phyloP scores from a whole-genome alignment of 2,329 filamentous ascomycete species.

The Alternaria sp. region DNA sequence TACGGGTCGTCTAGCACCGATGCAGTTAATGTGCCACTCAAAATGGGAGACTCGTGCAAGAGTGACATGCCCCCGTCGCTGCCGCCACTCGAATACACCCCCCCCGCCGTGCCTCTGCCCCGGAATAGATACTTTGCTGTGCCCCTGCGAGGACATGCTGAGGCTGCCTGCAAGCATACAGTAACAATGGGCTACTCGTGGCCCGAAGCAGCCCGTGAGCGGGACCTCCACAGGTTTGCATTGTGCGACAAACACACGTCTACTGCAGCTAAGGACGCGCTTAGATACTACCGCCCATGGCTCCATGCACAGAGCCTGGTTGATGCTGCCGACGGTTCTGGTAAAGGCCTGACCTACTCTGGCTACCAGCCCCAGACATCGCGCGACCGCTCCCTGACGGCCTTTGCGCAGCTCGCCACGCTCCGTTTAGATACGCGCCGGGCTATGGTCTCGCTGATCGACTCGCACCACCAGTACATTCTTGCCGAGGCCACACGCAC shows the following conservation, averaged over 20 bases:
- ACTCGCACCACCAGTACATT: constrained; percentile 50
- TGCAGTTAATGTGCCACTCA: constrained; percentile 14
- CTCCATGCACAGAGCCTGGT: constrained; percentile 48
- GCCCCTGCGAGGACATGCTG: constrained; percentile 23
- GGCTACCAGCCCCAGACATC: constrained; percentile 35
- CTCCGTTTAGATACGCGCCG: constrained; percentile 47
- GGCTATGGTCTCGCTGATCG: constrained; percentile 51
- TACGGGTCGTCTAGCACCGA: constrained; percentile 14
- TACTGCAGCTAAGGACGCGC: constrained; percentile 9
- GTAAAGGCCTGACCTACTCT: constrained; percentile 38
- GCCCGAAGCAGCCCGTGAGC: constrained; percentile 38
- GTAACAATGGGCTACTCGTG: constrained; percentile 29
- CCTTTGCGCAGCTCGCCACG: constrained; percentile 49
- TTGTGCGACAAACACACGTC: neutral
- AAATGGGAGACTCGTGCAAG: constrained; percentile 3
- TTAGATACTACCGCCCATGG: constrained; percentile 50
- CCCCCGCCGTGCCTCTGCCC: constrained; percentile 13
- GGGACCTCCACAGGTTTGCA: constrained; percentile 41
- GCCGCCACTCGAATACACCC: constrained; percentile 8
- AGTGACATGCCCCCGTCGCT: neutral
- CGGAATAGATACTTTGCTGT: constrained; percentile 10
- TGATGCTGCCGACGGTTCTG: constrained; percentile 34
- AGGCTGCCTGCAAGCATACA: constrained; percentile 13
- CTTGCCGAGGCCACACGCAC: constrained; percentile 52
- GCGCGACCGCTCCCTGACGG: constrained; percentile 44